phyloP scores from a whole-genome alignment of 306 rosid species.

The Pyrus bretschneideri region DNA sequence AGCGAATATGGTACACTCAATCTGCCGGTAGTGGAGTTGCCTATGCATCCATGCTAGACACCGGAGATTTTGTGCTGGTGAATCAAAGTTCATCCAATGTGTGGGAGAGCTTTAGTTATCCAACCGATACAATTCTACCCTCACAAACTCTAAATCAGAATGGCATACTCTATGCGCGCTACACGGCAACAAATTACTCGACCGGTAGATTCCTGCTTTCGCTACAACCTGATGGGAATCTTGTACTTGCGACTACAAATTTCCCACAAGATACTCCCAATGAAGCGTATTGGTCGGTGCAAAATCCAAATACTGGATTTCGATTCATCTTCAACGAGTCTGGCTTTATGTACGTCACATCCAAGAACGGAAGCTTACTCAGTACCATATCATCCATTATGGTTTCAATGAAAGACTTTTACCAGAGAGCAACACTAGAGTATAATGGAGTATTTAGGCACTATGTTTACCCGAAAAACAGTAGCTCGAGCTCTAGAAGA shows the following conservation, averaged over 20 bases:
- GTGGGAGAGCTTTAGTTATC: conserved; percentile 50
- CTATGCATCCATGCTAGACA: conserved; percentile 45
- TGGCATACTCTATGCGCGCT: conserved; percentile 11
- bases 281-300: not conserved
- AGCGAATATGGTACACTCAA: conserved; percentile 8
- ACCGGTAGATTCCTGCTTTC: conserved; percentile 41
- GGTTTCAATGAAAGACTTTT: conserved; percentile 1
- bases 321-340: conserved; percentile 6
- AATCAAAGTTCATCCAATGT: not conserved
- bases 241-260: conserved; percentile 23
- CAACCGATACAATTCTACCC: conserved; percentile 61
- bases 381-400: not conserved
- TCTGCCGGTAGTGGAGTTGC: not conserved
- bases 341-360: conserved; percentile 25
- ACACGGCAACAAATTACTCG: conserved; percentile 31
- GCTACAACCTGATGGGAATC: conserved; percentile 9
- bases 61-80: conserved; percentile 45
- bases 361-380: conserved; percentile 12
- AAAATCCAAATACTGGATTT: not conserved
- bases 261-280: conserved; percentile 13
- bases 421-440: conserved; percentile 58
- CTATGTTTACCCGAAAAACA: conserved; percentile 29
- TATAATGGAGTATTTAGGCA: conserved; percentile 49
- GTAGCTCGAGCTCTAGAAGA: not conserved
- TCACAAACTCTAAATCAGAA: conserved; percentile 14